Evolutionary conservation across 2,329 filamentous ascomycete species (phyloP).

Genomic region (Blumeria graminis): DNA sequence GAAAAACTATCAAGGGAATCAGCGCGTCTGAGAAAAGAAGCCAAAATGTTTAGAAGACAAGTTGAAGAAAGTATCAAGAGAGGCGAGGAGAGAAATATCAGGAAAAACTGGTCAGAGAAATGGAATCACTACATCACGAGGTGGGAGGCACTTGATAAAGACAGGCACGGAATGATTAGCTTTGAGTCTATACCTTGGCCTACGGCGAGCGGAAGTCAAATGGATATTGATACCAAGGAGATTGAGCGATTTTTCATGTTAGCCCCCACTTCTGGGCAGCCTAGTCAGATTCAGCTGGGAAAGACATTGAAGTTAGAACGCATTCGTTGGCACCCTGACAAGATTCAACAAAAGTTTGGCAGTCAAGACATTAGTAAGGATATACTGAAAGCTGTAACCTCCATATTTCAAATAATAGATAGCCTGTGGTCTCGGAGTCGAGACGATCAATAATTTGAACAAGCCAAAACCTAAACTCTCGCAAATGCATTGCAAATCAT

Average conservation of each 20-base stretch:
- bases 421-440: constrained; percentile 41
- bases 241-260: constrained; percentile 37
- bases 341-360: constrained; percentile 76
- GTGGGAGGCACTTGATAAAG: constrained; percentile 30
- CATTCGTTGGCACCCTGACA: constrained; percentile 91
- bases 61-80: constrained; percentile 45
- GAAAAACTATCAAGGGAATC: constrained; percentile 18
- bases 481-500: too few relatives aligned
- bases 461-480: not conserved
- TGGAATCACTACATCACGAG: constrained; percentile 40
- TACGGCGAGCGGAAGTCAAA: constrained; percentile 31
- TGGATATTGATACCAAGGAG: constrained; percentile 28
- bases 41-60: constrained; percentile 27
- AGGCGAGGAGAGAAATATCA: constrained; percentile 32
- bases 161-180: constrained; percentile 20
- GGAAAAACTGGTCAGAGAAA: constrained; percentile 27
- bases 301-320: constrained; percentile 56
- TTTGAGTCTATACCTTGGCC: constrained; percentile 34
- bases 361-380: constrained; percentile 40
- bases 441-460: constrained; percentile 2
- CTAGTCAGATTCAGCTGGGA: constrained; percentile 17
- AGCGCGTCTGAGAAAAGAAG: constrained; percentile 18
- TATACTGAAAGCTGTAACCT: constrained; percentile 59
- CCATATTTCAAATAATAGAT: constrained; percentile 81
- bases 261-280: constrained; percentile 18